phyloP scores from a whole-genome alignment of 2,329 filamentous ascomycete species.

The Tolypocladium guangdongense region DNA sequence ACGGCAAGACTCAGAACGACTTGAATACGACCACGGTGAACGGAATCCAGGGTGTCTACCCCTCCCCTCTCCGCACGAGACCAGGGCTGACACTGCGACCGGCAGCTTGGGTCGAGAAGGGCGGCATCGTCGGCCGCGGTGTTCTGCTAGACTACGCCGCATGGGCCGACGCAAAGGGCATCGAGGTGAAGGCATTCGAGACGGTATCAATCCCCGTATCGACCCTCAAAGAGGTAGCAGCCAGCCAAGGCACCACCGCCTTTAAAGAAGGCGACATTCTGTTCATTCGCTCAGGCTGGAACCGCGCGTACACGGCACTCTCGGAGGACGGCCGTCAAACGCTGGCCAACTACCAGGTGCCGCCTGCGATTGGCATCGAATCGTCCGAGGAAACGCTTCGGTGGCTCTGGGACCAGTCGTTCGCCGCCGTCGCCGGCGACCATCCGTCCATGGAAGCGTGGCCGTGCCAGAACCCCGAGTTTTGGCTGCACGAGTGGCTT shows the following conservation, averaged over 20 bases:
- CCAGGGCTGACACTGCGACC: not conserved
- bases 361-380: constrained; percentile 31
- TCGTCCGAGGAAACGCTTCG: constrained; percentile 34
- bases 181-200: constrained; percentile 27
- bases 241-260: constrained; percentile 28
- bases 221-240: constrained; percentile 31
- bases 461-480: constrained; percentile 22
- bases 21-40: constrained; percentile 21
- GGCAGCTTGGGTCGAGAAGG: constrained; percentile 20
- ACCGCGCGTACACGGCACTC: constrained; percentile 28
- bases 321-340: constrained; percentile 23
- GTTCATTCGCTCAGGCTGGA: constrained; percentile 43
- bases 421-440: constrained; percentile 46
- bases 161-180: constrained; percentile 27
- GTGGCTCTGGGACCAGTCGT: constrained; percentile 46
- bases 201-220: constrained; percentile 30
- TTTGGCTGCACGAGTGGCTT: constrained; percentile 30
- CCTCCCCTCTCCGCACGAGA: not conserved
- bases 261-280: constrained; percentile 43
- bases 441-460: constrained; percentile 41
- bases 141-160: constrained; percentile 41
- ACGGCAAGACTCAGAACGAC: constrained; percentile 29
- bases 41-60: constrained; percentile 16
- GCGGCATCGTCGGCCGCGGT: constrained; percentile 37
- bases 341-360: constrained; percentile 17